These are phyloP conservation scores for Blastobotrys aristatus DNA, from an alignment of 1,139 yeast genomes.

Conservation along the genomic window DNA sequence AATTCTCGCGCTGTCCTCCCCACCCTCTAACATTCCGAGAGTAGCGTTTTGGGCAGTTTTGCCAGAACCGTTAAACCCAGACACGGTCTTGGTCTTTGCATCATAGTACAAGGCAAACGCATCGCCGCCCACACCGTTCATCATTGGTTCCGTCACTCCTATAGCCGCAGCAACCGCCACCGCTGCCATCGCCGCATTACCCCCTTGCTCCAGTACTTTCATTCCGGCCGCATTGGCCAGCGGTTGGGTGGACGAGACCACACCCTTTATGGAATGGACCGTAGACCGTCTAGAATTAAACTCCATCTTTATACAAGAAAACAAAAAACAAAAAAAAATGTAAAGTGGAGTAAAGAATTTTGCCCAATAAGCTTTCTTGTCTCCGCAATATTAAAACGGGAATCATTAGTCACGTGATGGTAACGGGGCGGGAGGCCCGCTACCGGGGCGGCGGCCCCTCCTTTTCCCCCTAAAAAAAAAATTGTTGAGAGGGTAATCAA, in stretches of 20 bases:
- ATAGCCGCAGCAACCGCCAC: slow-evolving; percentile 76
- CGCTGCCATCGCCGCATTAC: slow-evolving; percentile 75
- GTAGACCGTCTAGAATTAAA: slow-evolving; percentile 61
- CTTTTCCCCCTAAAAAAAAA: too few species aligned
- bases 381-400: not conserved
- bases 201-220: slow-evolving; percentile 60
- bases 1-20: slow-evolving; percentile 36
- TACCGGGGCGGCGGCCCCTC: too few species aligned
- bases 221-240: slow-evolving; percentile 73
- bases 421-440: too few species aligned
- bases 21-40: slow-evolving; percentile 47
- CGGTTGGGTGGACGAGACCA: slow-evolving; percentile 73
- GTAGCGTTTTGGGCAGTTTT: slow-evolving; percentile 53
- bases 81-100: slow-evolving; percentile 45
- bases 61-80: slow-evolving; percentile 76
- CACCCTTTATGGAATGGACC: slow-evolving; percentile 69
- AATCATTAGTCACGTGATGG: too few species aligned
- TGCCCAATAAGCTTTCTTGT: not conserved
- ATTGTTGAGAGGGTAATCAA: too few species aligned
- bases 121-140: slow-evolving; percentile 84
- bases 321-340: too few species aligned
- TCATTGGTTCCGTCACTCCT: slow-evolving; percentile 66
- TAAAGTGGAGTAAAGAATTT: not conserved
- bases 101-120: slow-evolving; percentile 64
- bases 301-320: too few species aligned